Base-by-base conservation (phyloP, 352 stramenopile species). In the Aphanomyces cochlioides region DNA sequence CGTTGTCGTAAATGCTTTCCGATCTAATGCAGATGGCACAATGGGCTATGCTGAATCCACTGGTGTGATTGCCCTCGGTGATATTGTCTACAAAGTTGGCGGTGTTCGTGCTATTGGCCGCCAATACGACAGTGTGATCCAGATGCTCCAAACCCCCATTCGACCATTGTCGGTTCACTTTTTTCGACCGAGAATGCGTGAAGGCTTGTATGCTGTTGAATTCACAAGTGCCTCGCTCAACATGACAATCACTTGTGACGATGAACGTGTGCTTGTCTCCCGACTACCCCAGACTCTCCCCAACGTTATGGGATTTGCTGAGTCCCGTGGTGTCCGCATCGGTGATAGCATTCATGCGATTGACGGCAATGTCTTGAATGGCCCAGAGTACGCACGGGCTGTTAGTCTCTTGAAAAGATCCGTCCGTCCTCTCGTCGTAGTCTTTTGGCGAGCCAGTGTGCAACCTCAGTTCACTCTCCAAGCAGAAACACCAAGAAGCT, bases 71-170 rank as follows among this genome's bases (percentile, higher is more conserved):
- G 79, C 81, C 38, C 54, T 80, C n/a, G 77, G 83, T 58, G 86
- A 94, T 70, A 83, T 94, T 67, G 91, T 94, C 71, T 92, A 94
- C 80, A 94, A 94, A 69, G 86, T 94, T 36, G 83, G 91, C 56
- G 86, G 86, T 7, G 78, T 84, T 13, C 76, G 86, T 45, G 91
- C 86, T 1, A 80, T 92, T 37, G 86, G 85, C 5, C 80, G 85
- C 47, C 89, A 78, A 74, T 94, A 92, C 73, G 86, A 94, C 61
- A 85, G 79, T 12, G 82, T 92, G 50, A 84, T 94, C 48, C 85
- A 94, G 71, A 94, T 94, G 86, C 82, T 94, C 13, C 84, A 94
- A 77, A 90, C 80, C 7, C 83, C 81, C n/a, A 82, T 82, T 10
- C 82, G 86, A 1, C 86, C 86, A 37, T 73, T 94, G 1, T 73